A percentile compares a stretch with the other conserved stretches of the same genome.
These are phyloP conservation scores for Rasamsonia emersonii DNA, from an alignment of 2,329 filamentous ascomycete species.

Conservation along the genomic window DNA sequence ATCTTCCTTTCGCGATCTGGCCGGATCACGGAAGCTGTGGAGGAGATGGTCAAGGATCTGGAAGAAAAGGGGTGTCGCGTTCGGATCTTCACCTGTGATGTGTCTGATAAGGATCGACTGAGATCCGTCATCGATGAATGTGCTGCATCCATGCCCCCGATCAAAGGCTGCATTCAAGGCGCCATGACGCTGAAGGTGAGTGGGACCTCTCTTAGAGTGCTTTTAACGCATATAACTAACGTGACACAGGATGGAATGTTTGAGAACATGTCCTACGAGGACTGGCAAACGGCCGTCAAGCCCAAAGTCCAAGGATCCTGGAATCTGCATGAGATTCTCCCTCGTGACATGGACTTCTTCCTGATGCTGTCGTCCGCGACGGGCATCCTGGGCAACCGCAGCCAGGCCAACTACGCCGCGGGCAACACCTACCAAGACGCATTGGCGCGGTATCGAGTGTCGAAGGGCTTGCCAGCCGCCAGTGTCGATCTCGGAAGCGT, in stretches of 20 bases:
- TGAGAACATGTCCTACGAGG: conserved; percentile 31
- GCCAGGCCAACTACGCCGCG: conserved; percentile 38
- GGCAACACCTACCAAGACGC: conserved; percentile 32
- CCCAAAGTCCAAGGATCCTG: conserved; percentile 34
- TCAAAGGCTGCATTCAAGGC: conserved; percentile 24
- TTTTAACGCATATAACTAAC: background rate
- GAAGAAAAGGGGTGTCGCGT: conserved; percentile 10
- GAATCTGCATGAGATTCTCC: conserved; percentile 25
- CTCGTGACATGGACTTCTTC: conserved; percentile 33
- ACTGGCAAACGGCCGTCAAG: conserved; percentile 28
- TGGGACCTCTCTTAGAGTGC: conserved; percentile 1
- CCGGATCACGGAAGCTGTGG: conserved; percentile 9
- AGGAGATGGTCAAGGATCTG: conserved; percentile 13
- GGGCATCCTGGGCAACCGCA: conserved; percentile 37
- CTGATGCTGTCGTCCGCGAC: conserved; percentile 34
- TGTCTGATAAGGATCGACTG: conserved; percentile 9
- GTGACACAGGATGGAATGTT: conserved; percentile 21
- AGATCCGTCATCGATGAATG: conserved; percentile 10
- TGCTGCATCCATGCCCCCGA: conserved; percentile 14
- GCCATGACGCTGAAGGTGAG: conserved; percentile 19
- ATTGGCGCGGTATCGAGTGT: conserved; percentile 20
- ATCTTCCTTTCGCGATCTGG: conserved; percentile 23
- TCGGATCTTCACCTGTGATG: conserved; percentile 17
- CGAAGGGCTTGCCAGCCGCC: conserved; percentile 14
- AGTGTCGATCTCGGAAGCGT: conserved; percentile 25